Conservation (phyloP, 2,329 filamentous ascomycete species). For the Fusarium ambrosium region DNA sequence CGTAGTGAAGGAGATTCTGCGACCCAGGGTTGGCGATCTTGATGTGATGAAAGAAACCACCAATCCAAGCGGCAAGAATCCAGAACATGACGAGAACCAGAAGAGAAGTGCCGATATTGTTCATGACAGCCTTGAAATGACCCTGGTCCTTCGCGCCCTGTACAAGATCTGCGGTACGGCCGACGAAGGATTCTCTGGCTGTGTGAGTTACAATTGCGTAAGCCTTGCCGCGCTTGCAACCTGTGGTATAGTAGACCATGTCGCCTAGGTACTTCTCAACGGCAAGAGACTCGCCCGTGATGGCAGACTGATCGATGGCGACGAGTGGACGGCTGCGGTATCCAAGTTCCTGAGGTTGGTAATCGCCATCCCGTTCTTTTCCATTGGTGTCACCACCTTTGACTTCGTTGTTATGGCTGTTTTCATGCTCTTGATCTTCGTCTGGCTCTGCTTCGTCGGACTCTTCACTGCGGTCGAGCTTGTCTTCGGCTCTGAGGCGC, state of each 20-base stretch:
- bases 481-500: slow-evolving; percentile 29
- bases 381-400: neutral
- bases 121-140: slow-evolving; percentile 37
- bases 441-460: slow-evolving; percentile 28
- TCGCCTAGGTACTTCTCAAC: slow-evolving; percentile 31
- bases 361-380: neutral
- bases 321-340: slow-evolving; percentile 25
- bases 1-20: slow-evolving; percentile 32
- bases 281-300: slow-evolving; percentile 29
- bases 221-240: slow-evolving; percentile 30
- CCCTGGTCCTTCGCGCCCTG: slow-evolving; percentile 36
- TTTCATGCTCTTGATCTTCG: neutral
- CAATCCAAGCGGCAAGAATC: slow-evolving; percentile 28
- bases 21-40: slow-evolving; percentile 17
- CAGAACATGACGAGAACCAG: slow-evolving; percentile 33
- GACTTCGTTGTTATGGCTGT: neutral
- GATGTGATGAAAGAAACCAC: slow-evolving; percentile 35
- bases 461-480: slow-evolving; percentile 27
- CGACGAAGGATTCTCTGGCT: slow-evolving; percentile 30
- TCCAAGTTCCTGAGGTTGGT: slow-evolving; percentile 6
- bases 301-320: slow-evolving; percentile 32
- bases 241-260: slow-evolving; percentile 34
- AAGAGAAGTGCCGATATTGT: slow-evolving; percentile 28
- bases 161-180: slow-evolving; percentile 29
- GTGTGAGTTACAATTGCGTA: slow-evolving; percentile 19